A percentile compares a stretch with the other conserved stretches of the same genome.
phyloP scores from a whole-genome alignment of 257 asterid genomes.

The Capsicum rhomboideum region DNA sequence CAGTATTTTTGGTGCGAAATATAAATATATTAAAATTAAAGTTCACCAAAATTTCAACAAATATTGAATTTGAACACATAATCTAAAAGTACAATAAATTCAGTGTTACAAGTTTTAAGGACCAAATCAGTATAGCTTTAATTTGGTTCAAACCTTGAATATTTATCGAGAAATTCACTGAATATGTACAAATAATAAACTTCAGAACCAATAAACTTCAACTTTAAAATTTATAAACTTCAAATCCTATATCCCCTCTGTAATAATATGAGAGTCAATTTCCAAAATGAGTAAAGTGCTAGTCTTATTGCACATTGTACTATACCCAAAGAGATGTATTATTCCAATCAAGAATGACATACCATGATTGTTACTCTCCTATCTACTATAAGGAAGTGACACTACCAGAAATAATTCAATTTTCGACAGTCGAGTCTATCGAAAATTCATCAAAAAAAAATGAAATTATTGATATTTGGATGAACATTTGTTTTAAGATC shows the following conservation, averaged over 20 bases:
- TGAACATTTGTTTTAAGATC: neutral
- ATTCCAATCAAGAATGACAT: neutral
- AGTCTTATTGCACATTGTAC: neutral
- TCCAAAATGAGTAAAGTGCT: neutral
- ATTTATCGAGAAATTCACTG: neutral
- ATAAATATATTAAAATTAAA: too few species aligned
- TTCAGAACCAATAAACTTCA: too few species aligned
- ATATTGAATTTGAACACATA: neutral
- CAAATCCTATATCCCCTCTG: too few species aligned
- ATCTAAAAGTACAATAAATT: neutral
- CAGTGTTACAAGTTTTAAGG: neutral
- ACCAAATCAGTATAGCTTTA: neutral
- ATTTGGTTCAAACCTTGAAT: neutral
- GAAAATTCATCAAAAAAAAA: neutral
- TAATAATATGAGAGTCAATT: too few species aligned
- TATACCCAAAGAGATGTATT: neutral
- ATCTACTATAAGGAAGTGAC: neutral
- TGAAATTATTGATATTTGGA: neutral
- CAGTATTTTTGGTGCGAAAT: too few species aligned
- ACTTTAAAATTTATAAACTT: too few species aligned
- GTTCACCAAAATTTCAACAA: too few species aligned
- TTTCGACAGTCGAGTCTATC: rapidly evolving
- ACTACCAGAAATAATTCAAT: neutral
- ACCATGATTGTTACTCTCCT: neutral
- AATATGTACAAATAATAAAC: neutral